Base-by-base conservation (phyloP, 139 green algal genomes). In the Micractinium sp. region DNA sequence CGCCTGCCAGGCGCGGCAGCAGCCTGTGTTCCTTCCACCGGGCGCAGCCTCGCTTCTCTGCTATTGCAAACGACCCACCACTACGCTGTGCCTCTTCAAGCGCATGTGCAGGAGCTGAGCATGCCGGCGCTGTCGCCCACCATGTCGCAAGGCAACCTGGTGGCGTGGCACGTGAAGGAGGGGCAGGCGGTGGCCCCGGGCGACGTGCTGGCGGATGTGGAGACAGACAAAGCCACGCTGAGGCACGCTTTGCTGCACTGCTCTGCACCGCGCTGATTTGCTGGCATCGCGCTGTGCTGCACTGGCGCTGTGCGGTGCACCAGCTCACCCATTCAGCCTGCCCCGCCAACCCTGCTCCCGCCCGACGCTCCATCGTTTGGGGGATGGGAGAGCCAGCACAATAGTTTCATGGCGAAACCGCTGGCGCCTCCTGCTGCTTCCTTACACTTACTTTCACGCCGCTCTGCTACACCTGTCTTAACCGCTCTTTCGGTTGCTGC, bases 111-210 rank as follows among this genome's bases (percentile, higher is more conserved):
- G 90, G 87, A 89, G 82, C 83, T 99, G 71, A 63, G 87, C 16
- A 99, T 99, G 97, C 97, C 97, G 16, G 94, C 96, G 3, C 91
- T 99, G 15, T 98, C 96, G 12, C 97, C 97, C n/a, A 99, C 97
- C 0, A 98, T 99, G 97, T 88, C 91, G 3, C 88, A 95, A 82
- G 97, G 97, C 78, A 97, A 96, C 92, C 56, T 95, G 20, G 83
- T 90, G 31, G 78, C 82, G 20, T 94, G 93, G 92, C 87, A 92
- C 53, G 93, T 98, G 16, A 96, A 92, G 31, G 94, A 94, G 61
- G 96, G 96, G 3, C 93, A 97, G 80, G 90, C 92, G 75, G 89
- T 99, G 0, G 87, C 87, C 31, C 85, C 96, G 13, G 97, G 97
- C 3, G 93, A 97, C 75, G 90, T 99, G 25, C 92, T 99, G 36